Base-by-base conservation (phyloP, 2,329 filamentous ascomycete genomes). In the Colletotrichum sansevieriae region DNA sequence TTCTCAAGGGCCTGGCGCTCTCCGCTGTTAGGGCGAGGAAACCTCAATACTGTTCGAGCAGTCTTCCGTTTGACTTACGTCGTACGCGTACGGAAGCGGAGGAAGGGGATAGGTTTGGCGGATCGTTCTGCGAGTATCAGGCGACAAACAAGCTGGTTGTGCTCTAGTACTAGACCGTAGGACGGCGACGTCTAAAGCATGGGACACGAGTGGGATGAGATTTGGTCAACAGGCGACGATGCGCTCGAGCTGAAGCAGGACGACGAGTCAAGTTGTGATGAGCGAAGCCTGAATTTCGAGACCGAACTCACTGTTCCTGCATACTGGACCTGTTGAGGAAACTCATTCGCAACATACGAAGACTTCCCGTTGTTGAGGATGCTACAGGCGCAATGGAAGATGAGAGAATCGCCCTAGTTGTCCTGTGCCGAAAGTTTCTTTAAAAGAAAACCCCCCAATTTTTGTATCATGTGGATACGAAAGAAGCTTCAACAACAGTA, bases 1-100 rank as follows among this genome's bases (percentile, higher is more conserved):
- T 18, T 18, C 18, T 18, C 18, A 18, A 18, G 18, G 18, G 18
- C 18, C 18, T 18, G 18, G 18, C 18, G 18, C 18, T 18, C 18
- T 18, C 18, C 18, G 18, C 18, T 18, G 18, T 18, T 18, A 18
- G 18, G 18, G 18, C 18, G 18, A 18, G 18, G 18, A 18, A 18
- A 18, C 2, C 18, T 18, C 18, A 18, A 18, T 18, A 18, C 18
- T 18, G 1, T 2, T 18, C 18, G 18, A 18, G 18, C 18, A 18
- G 18, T 18, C 18, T 18, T 18, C 2, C 91, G n/a, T 29, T 57
- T 11, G 81, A 88, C 80, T 79, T 92, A 91, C 86, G n/a, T 92
- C 80, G 77, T 92, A 92, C 68, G 85, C 86, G 76, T 92, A 93
- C 15, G 90, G 90, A 9, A 93, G 84, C 52, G 83, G 79, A 41